Base-by-base conservation (phyloP, 2,329 filamentous ascomycete genomes). In the Cercospora sp. region DNA sequence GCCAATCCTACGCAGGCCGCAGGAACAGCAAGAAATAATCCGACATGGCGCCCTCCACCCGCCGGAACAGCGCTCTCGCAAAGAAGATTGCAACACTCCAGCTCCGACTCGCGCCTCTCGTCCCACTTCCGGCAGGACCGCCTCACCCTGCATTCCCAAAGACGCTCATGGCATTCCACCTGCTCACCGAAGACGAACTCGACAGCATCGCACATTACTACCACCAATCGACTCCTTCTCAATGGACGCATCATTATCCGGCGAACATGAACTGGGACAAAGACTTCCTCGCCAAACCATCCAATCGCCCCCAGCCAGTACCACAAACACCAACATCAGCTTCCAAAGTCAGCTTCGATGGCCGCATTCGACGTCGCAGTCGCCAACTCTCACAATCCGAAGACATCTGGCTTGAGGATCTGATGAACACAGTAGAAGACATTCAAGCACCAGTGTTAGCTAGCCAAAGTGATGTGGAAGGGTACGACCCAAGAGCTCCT, bases 171-270 rank as follows among this genome's bases (percentile, higher is more conserved):
- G 85, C 86, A 76, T 92, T 91, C 80, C 91, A 90, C 85, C 87
- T 93, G 33, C 85, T 93, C 42, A 93, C 89, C 16, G 89, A 91
- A 77, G 80, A 80, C 31, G 84, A 93, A 79, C 87, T 92, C 64
- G 90, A 93, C 80, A 81, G 82, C 64, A 84, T 93, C 48, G 90
- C 90, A 3, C 81, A 85, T 72, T 92, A 90, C 80, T 93, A 93
- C 81, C 89, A 91, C 80, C 91, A 93, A 80, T 84, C 84, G 67
- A 86, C 84, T 0, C 87, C 86, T 0, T 81, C 81, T 67, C 75
- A 77, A n/a, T 87, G 83, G 81, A 85, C 85, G 2, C 72, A 77
- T 60, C 82, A 86, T 68, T 93, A 93, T 77, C 91, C 91, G 0
- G 88, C 87, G 72, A 87, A 86, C n/a, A 86, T 93, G 75, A 79